Evolutionary conservation across 208 protist species (phyloP), one percentile per base, ranked within the genome.

Genomic region (Trypanosoma mega): DNA sequence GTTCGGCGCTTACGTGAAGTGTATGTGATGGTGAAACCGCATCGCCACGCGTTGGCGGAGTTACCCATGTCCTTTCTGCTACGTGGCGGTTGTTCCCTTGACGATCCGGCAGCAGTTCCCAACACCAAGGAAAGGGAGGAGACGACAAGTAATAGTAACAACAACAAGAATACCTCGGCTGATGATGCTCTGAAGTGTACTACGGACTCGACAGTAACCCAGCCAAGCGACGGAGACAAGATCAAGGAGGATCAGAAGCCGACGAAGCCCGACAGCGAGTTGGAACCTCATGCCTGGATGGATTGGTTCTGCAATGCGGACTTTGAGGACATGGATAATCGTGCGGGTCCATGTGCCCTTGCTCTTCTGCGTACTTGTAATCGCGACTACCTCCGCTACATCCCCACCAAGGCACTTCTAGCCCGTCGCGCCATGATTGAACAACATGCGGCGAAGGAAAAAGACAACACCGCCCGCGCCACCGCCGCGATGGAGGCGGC

Each of bases 321-420:
- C 37, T 58, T 65, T 30, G 70, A 77, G 37, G 62, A 78, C 21
- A 49, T 82, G 18, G 64, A 72, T 27, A 23, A 18, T 26, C 71
- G 68, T 36, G 54, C 66, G 2, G 48, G 34, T 18, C 21, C 33
- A 12, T 45, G 39, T 50, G 65, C 66, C 31, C 77, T 75, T 57
- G 36, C 49, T 11, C 62, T 78, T 26, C 47, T 82, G 36, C 65
- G 70, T 14, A 23, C 21, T 31, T 71, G 66, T 58, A 82, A 78
- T 49, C 37, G 62, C 6, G 51, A 34, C 11, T 82, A 82, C 57
- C 69, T 62, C 50, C 59, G 59, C 26, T 50, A 51, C 48, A 71
- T 76, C 49, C 66, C 65, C 18, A 69, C 71, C 18, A 71, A 49
- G 21, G 62, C 66, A 37, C 53, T 82, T 14, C 41, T 74, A 7